Evolutionary conservation across 2,329 filamentous ascomycete genomes (phyloP).

Genomic region (Microcyclosporella mali): DNA sequence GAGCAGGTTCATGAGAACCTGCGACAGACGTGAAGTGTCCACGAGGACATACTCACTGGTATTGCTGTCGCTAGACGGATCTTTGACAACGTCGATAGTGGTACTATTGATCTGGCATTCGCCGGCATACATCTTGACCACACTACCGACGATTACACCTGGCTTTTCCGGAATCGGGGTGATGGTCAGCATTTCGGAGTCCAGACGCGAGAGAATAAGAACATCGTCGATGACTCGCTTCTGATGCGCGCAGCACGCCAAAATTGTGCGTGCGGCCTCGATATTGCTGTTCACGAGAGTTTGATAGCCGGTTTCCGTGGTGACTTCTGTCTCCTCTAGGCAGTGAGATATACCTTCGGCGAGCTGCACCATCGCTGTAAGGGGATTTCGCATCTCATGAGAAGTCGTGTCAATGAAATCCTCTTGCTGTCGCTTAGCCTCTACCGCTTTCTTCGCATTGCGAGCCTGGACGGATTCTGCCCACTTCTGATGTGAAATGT

Average conservation of each 20-base stretch:
- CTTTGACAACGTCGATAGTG: not conserved
- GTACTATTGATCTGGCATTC: constrained; percentile 30
- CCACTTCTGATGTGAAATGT: constrained; percentile 36
- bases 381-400: constrained; percentile 41
- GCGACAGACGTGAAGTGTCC: constrained; percentile 18
- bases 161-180: constrained; percentile 34
- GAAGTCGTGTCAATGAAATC: constrained; percentile 28
- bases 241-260: constrained; percentile 27
- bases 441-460: constrained; percentile 11
- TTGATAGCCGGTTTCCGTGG: not conserved
- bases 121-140: constrained; percentile 35
- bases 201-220: constrained; percentile 38
- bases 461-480: constrained; percentile 21
- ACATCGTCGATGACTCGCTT: constrained; percentile 44
- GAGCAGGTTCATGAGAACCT: constrained; percentile 24
- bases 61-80: not conserved
- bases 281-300: constrained; percentile 13
- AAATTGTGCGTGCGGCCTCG: constrained; percentile 25
- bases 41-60: constrained; percentile 14
- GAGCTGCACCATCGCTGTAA: constrained; percentile 39
- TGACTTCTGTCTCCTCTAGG: not conserved
- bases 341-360: constrained; percentile 33
- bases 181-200: constrained; percentile 30
- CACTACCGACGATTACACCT: constrained; percentile 28
- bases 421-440: constrained; percentile 30